phyloP scores from a whole-genome alignment of 2,329 filamentous ascomycete genomes.

The Lachnellula cervina region DNA sequence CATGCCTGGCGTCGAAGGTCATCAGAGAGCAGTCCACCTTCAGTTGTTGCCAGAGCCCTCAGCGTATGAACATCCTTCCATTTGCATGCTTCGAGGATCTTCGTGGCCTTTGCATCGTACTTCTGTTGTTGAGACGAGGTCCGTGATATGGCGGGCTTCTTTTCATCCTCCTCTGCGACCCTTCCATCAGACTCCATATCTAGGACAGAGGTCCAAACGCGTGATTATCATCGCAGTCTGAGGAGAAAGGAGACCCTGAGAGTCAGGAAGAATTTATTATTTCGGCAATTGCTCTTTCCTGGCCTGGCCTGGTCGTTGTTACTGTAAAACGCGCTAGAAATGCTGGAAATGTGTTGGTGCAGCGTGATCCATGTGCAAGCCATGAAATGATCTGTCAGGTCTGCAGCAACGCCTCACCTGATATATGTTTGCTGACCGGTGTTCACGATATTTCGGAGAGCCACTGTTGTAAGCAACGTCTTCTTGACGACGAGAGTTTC shows the following conservation, averaged over 20 bases:
- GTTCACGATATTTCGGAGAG: conserved; percentile 5
- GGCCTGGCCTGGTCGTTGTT: too few relatives aligned
- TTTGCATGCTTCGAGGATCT: conserved; percentile 57
- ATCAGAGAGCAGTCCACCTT: conserved; percentile 65
- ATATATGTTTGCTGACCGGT: conserved; percentile 3
- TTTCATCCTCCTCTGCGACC: conserved; percentile 15
- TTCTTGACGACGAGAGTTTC: neutral
- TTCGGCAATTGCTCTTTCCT: too few relatives aligned
- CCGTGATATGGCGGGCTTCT: conserved; percentile 3
- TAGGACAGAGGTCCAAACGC: conserved; percentile 22
- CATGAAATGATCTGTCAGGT: conserved; percentile 19
- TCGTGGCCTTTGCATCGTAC: conserved; percentile 35
- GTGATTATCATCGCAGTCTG: conserved; percentile 19
- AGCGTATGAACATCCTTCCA: conserved; percentile 52
- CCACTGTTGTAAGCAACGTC: neutral
- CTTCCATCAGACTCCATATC: conserved; percentile 29
- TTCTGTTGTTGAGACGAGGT: conserved; percentile 5
- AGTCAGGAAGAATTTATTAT: neutral
- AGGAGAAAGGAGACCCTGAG: neutral
- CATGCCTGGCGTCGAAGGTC: conserved; percentile 69
- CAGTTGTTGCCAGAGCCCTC: conserved; percentile 53
- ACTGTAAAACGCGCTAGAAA: too few relatives aligned
- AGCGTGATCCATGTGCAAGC: conserved; percentile 9
- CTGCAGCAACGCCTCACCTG: conserved; percentile 8
- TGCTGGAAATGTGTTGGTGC: conserved; percentile 7